Base-by-base conservation (phyloP, 208 protist species). In the Angomonas ambiguus region DNA sequence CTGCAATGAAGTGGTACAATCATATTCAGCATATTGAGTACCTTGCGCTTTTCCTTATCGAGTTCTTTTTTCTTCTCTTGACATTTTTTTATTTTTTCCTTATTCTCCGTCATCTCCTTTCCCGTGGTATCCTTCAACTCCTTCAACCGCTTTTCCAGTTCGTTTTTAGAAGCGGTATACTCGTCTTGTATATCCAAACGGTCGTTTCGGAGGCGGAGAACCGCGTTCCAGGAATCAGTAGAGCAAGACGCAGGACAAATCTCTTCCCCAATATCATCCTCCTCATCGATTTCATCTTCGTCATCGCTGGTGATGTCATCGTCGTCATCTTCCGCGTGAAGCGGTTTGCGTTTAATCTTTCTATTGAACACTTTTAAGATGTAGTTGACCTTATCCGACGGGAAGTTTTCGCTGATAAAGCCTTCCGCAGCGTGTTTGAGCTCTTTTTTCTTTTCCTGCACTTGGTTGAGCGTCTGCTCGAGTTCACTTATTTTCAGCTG, bases 21-120 rank as follows among this genome's bases (percentile, higher is more conserved):
- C 13, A 95, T 96, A 53, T 92, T 75, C 2, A 99, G 84, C 80
- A 97, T 83, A 69, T 99, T 99, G 22, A 99, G 87, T 71, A 97
- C 88, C 55, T 84, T 74, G 32, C 96, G 92, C 80, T 98, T 98
- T 71, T 98, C 87, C 8, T 57, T 71, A 59, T 98, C 92, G 51
- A 98, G 94, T 30, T 77, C 75, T 53, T 85, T 71, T 41, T 97
- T 95, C 34, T 96, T 92, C 20, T 83, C 62, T 30, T 93, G 75
- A 35, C 79, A 89, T 48, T 93, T 51, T 57, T 87, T 81, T 6
- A 87, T 62, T 8, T 2, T 35, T 4, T 27, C 56, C 30, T 31
- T 62, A 31, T 77, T 72, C 16, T 65, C 69, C 33, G 87, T 82
- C 49, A 90, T 64, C 65, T 97, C 74, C 20, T 88, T 77, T 58